phyloP scores from a whole-genome alignment of 441 rosid genomes.

The Euphorbia schlechtendalii region DNA sequence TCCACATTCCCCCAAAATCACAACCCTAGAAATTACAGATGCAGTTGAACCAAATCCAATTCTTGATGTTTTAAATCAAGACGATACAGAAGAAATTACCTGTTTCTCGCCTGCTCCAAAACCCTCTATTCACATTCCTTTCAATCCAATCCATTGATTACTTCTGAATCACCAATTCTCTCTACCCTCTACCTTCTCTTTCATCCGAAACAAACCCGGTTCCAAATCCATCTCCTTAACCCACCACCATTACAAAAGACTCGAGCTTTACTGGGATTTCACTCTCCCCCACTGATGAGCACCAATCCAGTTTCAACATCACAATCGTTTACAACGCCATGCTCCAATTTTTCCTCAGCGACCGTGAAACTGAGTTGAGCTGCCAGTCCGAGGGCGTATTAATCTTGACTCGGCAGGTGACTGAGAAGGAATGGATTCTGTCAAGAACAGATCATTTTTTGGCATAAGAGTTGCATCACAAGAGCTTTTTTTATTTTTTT shows the following conservation, averaged over 20 bases:
- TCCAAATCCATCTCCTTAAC: constrained; percentile 43
- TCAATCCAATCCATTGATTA: constrained; percentile 37
- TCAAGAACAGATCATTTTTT: constrained; percentile 45
- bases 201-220: constrained; percentile 38
- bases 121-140: constrained; percentile 36
- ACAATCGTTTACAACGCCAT: constrained; percentile 37
- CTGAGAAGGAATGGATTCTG: constrained; percentile 26
- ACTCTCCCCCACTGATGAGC: constrained; percentile 46
- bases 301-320: constrained; percentile 37
- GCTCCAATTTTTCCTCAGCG: constrained; percentile 44
- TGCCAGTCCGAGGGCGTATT: constrained; percentile 26
- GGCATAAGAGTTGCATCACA: constrained; percentile 30
- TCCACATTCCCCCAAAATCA: too few species aligned
- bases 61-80: too few species aligned
- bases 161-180: constrained; percentile 43
- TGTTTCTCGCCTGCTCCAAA: constrained; percentile 51
- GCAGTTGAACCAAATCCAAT: too few species aligned
- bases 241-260: constrained; percentile 33
- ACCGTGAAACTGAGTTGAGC: constrained; percentile 26
- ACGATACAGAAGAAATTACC: too few species aligned
- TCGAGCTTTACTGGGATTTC: constrained; percentile 55
- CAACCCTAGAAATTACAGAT: too few species aligned
- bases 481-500: constrained; percentile 39
- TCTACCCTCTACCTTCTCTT: constrained; percentile 38
- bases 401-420: constrained; percentile 17